Conservation (phyloP, 2,329 filamentous ascomycete genomes). For the Cladophialophora bantiana region DNA sequence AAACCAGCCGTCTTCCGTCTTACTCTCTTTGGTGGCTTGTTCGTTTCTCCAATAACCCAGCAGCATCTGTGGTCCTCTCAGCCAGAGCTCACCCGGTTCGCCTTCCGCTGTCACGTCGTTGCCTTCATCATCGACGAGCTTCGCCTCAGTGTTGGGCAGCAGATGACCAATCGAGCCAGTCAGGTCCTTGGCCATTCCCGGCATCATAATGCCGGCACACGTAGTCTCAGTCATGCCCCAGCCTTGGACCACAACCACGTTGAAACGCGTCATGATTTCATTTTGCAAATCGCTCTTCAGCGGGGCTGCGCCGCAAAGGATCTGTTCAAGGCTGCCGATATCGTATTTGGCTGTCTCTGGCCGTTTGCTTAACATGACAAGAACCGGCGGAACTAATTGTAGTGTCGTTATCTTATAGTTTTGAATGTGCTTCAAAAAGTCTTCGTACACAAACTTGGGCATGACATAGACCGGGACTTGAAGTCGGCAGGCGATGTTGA, state of each 20-base stretch:
- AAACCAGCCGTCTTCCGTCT: slow-evolving; percentile 72
- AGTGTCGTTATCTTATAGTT: slow-evolving; percentile 61
- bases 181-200: slow-evolving; percentile 52
- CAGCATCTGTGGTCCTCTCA: slow-evolving; percentile 51
- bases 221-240: slow-evolving; percentile 65
- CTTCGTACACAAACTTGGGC: slow-evolving; percentile 63
- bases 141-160: slow-evolving; percentile 52
- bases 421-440: slow-evolving; percentile 62
- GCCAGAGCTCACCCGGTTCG: slow-evolving; percentile 61
- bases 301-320: slow-evolving; percentile 63
- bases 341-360: slow-evolving; percentile 63
- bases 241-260: slow-evolving; percentile 55
- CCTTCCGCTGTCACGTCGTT: slow-evolving; percentile 71
- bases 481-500: slow-evolving; percentile 66
- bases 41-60: slow-evolving; percentile 49
- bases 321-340: slow-evolving; percentile 60
- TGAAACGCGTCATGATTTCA: slow-evolving; percentile 60
- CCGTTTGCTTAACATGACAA: slow-evolving; percentile 64
- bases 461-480: slow-evolving; percentile 71
- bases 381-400: slow-evolving; percentile 68
- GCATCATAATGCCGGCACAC: slow-evolving; percentile 50
- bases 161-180: slow-evolving; percentile 59
- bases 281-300: slow-evolving; percentile 63
- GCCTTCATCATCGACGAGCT: slow-evolving; percentile 72
- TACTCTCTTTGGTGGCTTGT: slow-evolving; percentile 57